These are phyloP conservation scores for Tothia fuscella DNA, from an alignment of 2,329 filamentous ascomycete genomes.

Conservation along the genomic window DNA sequence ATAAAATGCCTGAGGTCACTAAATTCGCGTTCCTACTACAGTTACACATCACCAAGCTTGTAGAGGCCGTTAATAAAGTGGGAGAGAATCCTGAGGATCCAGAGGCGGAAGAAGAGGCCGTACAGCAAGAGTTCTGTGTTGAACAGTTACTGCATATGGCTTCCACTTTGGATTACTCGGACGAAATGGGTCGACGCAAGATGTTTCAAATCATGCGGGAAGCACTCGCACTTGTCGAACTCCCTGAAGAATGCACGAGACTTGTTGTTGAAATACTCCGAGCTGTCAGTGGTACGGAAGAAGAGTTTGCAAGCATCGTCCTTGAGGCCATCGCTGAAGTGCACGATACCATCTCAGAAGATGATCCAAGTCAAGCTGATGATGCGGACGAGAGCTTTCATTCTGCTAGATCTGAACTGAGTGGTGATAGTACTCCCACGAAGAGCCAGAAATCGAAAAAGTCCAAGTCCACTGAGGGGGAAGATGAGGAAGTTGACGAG, in stretches of 20 bases:
- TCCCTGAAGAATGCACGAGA: conserved; percentile 87
- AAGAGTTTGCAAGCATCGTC: conserved; percentile 73
- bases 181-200: conserved; percentile 86
- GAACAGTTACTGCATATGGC: conserved; percentile 92
- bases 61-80: conserved; percentile 49
- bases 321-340: conserved; percentile 93
- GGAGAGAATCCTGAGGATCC: conserved; percentile 40
- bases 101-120: conserved; percentile 64
- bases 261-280: conserved; percentile 72
- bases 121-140: conserved; percentile 89
- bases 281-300: conserved; percentile 67
- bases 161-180: conserved; percentile 87
- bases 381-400: conserved; percentile 69
- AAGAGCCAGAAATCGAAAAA: conserved; percentile 23
- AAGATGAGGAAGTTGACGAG: conserved; percentile 53
- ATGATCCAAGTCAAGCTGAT: conserved; percentile 35
- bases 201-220: conserved; percentile 90
- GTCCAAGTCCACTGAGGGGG: conserved; percentile 24
- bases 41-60: conserved; percentile 59
- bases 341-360: conserved; percentile 75
- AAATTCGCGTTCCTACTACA: conserved; percentile 80
- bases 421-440: conserved; percentile 48
- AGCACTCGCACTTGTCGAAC: conserved; percentile 69
- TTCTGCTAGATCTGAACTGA: conserved; percentile 78
- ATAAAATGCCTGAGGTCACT: conserved; percentile 91